A percentile compares a stretch with the other conserved stretches of the same genome.
These are phyloP conservation scores for Diospyros lotus DNA, from an alignment of 148 eudicot species.

Conservation along the genomic window DNA sequence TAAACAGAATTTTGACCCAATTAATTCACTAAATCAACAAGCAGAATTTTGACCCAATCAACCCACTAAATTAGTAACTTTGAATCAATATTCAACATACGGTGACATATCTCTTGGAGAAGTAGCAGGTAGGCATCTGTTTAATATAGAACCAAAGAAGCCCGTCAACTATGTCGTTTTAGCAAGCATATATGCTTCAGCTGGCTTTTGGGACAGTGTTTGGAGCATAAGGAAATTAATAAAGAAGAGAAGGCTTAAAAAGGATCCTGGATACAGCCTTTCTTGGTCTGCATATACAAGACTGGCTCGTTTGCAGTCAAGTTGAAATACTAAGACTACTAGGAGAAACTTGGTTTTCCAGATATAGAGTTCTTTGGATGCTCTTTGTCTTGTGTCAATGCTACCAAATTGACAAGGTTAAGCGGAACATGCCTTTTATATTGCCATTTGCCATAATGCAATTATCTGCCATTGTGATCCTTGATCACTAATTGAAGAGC, in stretches of 20 bases:
- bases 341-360: conserved; percentile 61
- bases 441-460: conserved; percentile 44
- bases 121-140: conserved; percentile 17
- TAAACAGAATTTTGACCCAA: too few relatives aligned
- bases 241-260: conserved; percentile 13
- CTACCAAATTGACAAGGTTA: conserved; percentile 63
- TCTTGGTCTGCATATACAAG: background rate
- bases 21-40: too few relatives aligned
- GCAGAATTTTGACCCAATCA: too few relatives aligned
- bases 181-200: conserved; percentile 20
- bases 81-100: too few relatives aligned
- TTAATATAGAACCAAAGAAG: conserved; percentile 15
- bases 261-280: conserved; percentile 14
- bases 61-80: too few relatives aligned
- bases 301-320: conserved; percentile 8
- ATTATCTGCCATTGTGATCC: conserved; percentile 36
- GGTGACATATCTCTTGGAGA: conserved; percentile 18
- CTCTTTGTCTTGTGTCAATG: conserved; percentile 36
- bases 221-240: conserved; percentile 7
- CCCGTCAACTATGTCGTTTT: conserved; percentile 24
- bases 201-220: conserved; percentile 18
- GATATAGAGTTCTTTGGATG: conserved; percentile 70
- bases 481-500: background rate
- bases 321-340: background rate
- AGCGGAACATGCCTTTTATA: conserved; percentile 69